Base-by-base conservation (phyloP, 345 rosid species). In the Euphorbia lathyris region DNA sequence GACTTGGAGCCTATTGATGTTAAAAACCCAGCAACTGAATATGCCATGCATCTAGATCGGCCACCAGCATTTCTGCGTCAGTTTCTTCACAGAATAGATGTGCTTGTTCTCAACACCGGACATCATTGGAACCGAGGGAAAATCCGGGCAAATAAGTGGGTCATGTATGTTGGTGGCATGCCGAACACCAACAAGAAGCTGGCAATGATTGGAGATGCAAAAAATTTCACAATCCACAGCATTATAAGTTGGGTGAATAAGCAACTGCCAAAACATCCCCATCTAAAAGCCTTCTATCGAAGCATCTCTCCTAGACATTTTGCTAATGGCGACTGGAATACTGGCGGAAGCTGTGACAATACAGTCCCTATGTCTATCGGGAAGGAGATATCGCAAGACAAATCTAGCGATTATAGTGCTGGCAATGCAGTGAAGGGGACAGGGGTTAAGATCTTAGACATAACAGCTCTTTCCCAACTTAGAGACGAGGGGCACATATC, bases 401-500 rank as follows among this genome's bases (percentile, higher is more conserved):
- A 83, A 73, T 84, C 94, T 0, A 82, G 92, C 47, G 97, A 91
- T 76, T 63, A 63, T 29, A 74, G 83, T 34, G 94, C 90, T 12
- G 86, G 73, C 17, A 76, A 60, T 72, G 90, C 95, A 5, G 87
- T 82, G 52, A 84, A 78, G 74, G 92, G 92, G 36, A 84, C 95
- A 0, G 80, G 83, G 65, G 87, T 91, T 61, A 86, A 88, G 76
- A 80, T 91, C 48, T 75, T 91, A 63, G 97, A 88, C 76, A 81
- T 88, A 76, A 87, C 92, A 51, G 86, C 89, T 2, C 50, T 86
- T 51, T 88, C 97, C 43, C 74, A 87, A 63, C 68, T 91, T 66
- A 82, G 97, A 74, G 97, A 91, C 27, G 95, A 91, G 78, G 97
- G 90, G 55, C 95, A 91, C 71, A 87, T 91, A 75, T 87, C 97